A percentile compares a stretch with the other conserved stretches of the same genome.
Conservation (phyloP, 768 basidiomycete species). For the Dioszegia aurantiaca region DNA sequence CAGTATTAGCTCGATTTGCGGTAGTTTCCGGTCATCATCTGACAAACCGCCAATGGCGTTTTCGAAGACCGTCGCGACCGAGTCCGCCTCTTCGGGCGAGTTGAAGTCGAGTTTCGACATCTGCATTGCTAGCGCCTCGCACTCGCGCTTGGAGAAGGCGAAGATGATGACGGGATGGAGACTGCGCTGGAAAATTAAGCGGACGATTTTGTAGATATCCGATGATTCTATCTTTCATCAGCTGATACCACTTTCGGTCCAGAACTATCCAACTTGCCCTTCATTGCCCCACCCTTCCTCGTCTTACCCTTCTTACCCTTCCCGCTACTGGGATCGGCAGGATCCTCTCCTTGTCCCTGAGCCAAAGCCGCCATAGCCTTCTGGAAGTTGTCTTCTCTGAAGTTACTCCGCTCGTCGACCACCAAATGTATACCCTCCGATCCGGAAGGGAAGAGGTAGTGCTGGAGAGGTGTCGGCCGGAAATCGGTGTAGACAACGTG, state of each 20-base stretch:
- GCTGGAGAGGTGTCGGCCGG: conserved; percentile 94
- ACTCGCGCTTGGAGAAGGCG: conserved; percentile 96
- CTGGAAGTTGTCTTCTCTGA: conserved; percentile 93
- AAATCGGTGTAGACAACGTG: conserved; percentile 99
- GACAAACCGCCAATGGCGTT: conserved; percentile 90
- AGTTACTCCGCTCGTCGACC: conserved; percentile 97
- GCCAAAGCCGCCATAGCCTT: conserved; percentile 95
- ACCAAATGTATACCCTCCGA: conserved; percentile 97
- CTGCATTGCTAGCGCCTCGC: conserved; percentile 83
- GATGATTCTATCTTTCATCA: conserved; percentile 54
- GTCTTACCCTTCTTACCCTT: conserved; percentile 88
- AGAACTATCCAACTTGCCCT: conserved; percentile 57
- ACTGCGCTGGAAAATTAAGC: conserved; percentile 96
- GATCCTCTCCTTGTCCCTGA: conserved; percentile 80
- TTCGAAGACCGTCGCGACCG: conserved; percentile 82
- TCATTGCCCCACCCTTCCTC: conserved; percentile 87
- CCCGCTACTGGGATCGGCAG: conserved; percentile 78
- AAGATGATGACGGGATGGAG: conserved; percentile 98
- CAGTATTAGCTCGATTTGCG: conserved; percentile 87
- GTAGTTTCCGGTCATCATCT: conserved; percentile 78
- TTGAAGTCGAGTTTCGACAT: conserved; percentile 97
- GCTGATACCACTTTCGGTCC: neutral
- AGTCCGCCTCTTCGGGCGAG: conserved; percentile 81
- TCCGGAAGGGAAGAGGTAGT: conserved; percentile 95
- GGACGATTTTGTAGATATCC: conserved; percentile 95